Evolutionary conservation across 176 grass and related monocot genomes (phyloP).

Genomic region (Metroxylon sagu): DNA sequence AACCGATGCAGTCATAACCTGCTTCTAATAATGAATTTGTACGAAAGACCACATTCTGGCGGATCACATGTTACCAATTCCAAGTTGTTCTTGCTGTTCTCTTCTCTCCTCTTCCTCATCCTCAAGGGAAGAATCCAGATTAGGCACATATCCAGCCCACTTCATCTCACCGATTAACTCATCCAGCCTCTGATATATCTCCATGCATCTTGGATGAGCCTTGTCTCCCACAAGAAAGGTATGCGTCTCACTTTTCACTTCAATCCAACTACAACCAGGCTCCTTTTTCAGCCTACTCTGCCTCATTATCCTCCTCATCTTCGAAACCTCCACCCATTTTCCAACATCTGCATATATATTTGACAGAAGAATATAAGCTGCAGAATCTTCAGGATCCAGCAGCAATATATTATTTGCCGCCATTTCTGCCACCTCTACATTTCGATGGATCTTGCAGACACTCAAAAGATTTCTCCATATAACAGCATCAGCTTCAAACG

Average conservation of each 20-base stretch:
- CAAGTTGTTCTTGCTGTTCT: not conserved
- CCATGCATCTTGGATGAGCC: slow-evolving; percentile 41
- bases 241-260: slow-evolving; percentile 60
- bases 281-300: slow-evolving; percentile 63
- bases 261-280: slow-evolving; percentile 89
- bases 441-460: slow-evolving; percentile 54
- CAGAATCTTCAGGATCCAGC: slow-evolving; percentile 62
- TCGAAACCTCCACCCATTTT: slow-evolving; percentile 62
- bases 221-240: slow-evolving; percentile 67
- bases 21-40: no score
- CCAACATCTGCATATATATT: slow-evolving; percentile 61
- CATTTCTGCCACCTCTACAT: slow-evolving; percentile 63
- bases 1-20: no score
- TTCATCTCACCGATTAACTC: slow-evolving; percentile 73
- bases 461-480: slow-evolving; percentile 72
- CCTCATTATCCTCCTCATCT: slow-evolving; percentile 57
- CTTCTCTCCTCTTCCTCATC: slow-evolving; percentile 28
- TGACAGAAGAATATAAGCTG: slow-evolving; percentile 59
- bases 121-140: slow-evolving; percentile 25
- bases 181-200: slow-evolving; percentile 59
- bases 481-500: slow-evolving; percentile 62
- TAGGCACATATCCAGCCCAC: slow-evolving; percentile 38
- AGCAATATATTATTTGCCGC: slow-evolving; percentile 46
- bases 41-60: not conserved
- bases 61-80: not conserved